A percentile compares a stretch with the other conserved stretches of the same genome.
These are phyloP conservation scores for Limonium bicolor DNA, from an alignment of 148 eudicot genomes.

Conservation along the genomic window DNA sequence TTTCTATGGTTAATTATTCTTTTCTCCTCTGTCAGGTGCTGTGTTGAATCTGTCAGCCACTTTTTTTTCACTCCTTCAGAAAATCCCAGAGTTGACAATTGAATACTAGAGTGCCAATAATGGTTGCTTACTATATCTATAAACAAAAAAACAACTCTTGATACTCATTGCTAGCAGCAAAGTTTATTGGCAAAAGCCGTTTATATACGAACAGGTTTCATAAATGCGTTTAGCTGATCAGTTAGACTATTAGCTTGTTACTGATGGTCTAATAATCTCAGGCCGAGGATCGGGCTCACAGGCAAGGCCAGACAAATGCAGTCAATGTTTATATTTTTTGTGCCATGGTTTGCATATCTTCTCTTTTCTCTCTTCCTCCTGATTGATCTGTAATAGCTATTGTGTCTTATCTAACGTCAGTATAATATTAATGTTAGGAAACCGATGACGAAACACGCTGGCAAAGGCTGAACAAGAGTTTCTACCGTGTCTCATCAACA, in stretches of 20 bases:
- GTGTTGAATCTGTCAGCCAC: too few species aligned
- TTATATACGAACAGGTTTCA: too few species aligned
- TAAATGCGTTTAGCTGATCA: not conserved
- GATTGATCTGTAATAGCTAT: not conserved
- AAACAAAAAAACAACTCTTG: not conserved
- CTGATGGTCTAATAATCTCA: slow-evolving; percentile 4
- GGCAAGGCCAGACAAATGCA: slow-evolving; percentile 81
- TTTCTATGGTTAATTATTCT: too few species aligned
- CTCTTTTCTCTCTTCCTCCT: not conserved
- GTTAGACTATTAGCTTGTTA: not conserved
- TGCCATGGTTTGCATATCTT: slow-evolving; percentile 50
- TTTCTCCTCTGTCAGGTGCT: too few species aligned
- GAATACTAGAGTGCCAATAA: too few species aligned
- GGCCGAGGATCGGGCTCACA: slow-evolving; percentile 98
- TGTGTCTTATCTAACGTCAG: slow-evolving; percentile 3
- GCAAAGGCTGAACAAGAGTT: slow-evolving; percentile 60
- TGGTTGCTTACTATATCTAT: too few species aligned
- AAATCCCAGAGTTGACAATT: too few species aligned
- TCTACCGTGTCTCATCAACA: slow-evolving; percentile 68
- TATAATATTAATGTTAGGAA: slow-evolving; percentile 33
- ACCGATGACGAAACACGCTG: slow-evolving; percentile 74
- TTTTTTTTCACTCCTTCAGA: too few species aligned
- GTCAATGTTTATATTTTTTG: slow-evolving; percentile 88
- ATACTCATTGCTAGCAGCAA: not conserved
- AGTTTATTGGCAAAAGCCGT: not conserved